Conservation (phyloP, 345 rosid genomes). For the Arabidopsis suecica region DNA sequence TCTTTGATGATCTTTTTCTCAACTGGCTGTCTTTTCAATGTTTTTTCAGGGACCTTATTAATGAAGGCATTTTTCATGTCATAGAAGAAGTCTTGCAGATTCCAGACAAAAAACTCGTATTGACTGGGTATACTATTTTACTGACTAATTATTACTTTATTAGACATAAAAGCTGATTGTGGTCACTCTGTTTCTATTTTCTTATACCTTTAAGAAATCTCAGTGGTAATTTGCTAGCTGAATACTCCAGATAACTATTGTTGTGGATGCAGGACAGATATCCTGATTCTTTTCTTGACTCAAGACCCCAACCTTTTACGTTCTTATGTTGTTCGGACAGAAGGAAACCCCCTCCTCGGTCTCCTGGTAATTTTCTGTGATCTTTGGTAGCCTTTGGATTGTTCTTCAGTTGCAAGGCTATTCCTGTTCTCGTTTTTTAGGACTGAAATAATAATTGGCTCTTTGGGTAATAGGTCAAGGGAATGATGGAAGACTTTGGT, state of each 20-base stretch:
- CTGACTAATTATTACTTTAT: neutral
- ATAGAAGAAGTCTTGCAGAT: conserved; percentile 83
- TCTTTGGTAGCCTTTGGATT: conserved; percentile 21
- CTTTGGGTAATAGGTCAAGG: conserved; percentile 72
- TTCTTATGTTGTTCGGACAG: conserved; percentile 82
- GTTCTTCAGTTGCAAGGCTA: conserved; percentile 19
- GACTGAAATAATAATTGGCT: conserved; percentile 9
- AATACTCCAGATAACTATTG: conserved; percentile 40
- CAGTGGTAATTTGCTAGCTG: conserved; percentile 25
- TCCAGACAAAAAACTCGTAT: conserved; percentile 85
- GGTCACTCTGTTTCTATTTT: conserved; percentile 28
- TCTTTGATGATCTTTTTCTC: conserved; percentile 17
- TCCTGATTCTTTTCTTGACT: conserved; percentile 93
- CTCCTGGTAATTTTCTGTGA: conserved; percentile 68
- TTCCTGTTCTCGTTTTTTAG: neutral
- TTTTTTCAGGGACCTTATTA: conserved; percentile 83
- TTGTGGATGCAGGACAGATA: conserved; percentile 98
- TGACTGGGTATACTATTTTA: conserved; percentile 74
- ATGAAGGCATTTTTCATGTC: conserved; percentile 87
- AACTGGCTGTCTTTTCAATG: conserved; percentile 13
- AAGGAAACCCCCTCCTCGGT: conserved; percentile 84
- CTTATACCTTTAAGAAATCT: neutral
- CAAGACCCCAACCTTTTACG: conserved; percentile 97
- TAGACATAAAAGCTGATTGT: conserved; percentile 16
- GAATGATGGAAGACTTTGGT: conserved; percentile 94